Evolutionary conservation across 495 filamentous ascomycete species (phyloP), one percentile per base, ranked within the genome.

Genomic region (Cladorrhinum samala): DNA sequence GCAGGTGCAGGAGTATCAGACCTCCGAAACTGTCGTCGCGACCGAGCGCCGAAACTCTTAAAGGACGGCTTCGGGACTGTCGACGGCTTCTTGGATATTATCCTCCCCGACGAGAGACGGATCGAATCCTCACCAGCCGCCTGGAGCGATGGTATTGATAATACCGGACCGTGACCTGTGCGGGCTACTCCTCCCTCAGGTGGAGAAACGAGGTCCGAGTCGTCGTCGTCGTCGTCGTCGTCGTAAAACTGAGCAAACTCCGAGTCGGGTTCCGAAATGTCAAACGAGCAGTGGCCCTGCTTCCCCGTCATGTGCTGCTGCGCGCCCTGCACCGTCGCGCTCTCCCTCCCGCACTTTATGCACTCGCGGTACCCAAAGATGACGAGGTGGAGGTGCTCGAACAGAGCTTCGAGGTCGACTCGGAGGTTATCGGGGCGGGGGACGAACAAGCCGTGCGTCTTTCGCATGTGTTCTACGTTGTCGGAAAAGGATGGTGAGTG

Each of bases 331-430:
- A 65, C 57, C 8, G 63, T 66, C 2, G 53, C 30, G 44, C 64
- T 55, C 38, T 61, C 48, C 39, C 56, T 67, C 14, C 64, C 58
- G 38, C 69, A 70, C 25, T 63, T 60, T 52, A 72, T 61, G 42
- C 69, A 72, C 58, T 72, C 69, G 21, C 51, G 61, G 48, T 68
- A 69, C 47, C 57, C 65, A 21, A 65, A 69, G 18, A 72, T 65
- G 27, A 72, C 46, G n/a, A 70, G 61, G 54, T 69, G 66, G 3
- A 70, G 53, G 51, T 69, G 66, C 46, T 55, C 47, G 42, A 72
- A 45, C 17, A 71, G 53, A 17, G 66, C 60, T 50, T 68, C 61
- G 27, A 68, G 56, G 40, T 68, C 60, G 23, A 68, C 66, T 2
- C 51, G 45, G 9, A 71, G 46, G 42, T 59, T 48, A 37, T 60